Evolutionary conservation across 1,284 basidiomycete species (phyloP), one percentile per base, ranked within the genome.

Genomic region (Tilletia setariae): DNA sequence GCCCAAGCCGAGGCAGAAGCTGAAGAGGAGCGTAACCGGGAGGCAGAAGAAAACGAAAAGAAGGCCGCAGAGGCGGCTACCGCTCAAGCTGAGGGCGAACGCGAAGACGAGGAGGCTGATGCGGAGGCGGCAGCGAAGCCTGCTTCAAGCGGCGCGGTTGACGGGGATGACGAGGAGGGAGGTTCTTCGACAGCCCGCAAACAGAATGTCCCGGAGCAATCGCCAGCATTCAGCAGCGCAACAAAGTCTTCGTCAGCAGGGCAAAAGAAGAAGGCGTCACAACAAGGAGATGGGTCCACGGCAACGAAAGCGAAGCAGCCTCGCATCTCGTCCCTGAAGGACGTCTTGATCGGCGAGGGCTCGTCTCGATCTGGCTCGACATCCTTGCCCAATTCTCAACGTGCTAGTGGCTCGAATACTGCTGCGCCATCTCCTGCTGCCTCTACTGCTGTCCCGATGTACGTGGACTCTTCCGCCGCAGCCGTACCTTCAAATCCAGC

Each of bases 101-200:
- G 65, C 23, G 67, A 68, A 44, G 67, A 43, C 30, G 69, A 65
- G 21, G 70, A 68, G 23, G 72, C 72, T 25, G 74, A 72, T 8
- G 72, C 72, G 43, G 25, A 43, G 1, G 74, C 74, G 28, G 72
- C 69, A n/a, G 79, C 72, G 25, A 73, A 73, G 19, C 72, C 74
- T 25, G 76, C 71, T 11, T 70, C 75, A 19, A 76, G 74, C 40
- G 70, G 67, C 13, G 72, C 68, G 30, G 72, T 72, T 1, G 65
- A 68, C 64, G 66, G 63, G 46, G 30, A 66, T 51, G 69, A 74
- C 35, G 35, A 40, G 11, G 35, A 40, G 35, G 35, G 67, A 74
- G 49, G 70, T 6, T 21, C 49, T 21, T 16, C 49, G 49, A 16
- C n/a, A 28, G n/a, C 49, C 49, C 49, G 49, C n/a, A 51, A 40